phyloP scores from a whole-genome alignment of 2,329 filamentous ascomycete genomes.

The Orbilia brochopaga region DNA sequence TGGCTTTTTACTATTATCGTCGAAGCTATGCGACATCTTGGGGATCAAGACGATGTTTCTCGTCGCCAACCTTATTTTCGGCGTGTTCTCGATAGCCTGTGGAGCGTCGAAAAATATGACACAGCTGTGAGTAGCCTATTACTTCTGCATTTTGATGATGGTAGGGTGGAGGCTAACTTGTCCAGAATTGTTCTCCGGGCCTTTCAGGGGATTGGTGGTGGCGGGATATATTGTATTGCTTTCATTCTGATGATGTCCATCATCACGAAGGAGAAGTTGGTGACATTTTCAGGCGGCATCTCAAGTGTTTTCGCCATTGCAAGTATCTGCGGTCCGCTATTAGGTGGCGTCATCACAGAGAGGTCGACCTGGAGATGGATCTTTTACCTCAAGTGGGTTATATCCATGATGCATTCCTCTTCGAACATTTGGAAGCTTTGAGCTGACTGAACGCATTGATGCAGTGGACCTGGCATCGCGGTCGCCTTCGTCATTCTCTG shows the following conservation, averaged over 20 bases:
- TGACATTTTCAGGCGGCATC: slow-evolving; percentile 56
- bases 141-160: neutral
- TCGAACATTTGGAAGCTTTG: neutral
- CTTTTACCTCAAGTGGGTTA: slow-evolving; percentile 61
- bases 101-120: slow-evolving; percentile 57
- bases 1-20: slow-evolving; percentile 59
- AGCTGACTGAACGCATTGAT: slow-evolving; percentile 9
- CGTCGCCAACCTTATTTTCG: slow-evolving; percentile 58
- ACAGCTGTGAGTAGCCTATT: slow-evolving; percentile 56
- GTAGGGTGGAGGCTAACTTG: neutral
- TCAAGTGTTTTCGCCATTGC: slow-evolving; percentile 62
- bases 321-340: slow-evolving; percentile 62
- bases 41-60: slow-evolving; percentile 59
- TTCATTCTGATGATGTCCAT: slow-evolving; percentile 57
- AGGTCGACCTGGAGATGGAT: slow-evolving; percentile 62
- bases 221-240: slow-evolving; percentile 61
- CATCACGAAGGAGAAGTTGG: slow-evolving; percentile 57
- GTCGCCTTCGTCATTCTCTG: slow-evolving; percentile 54
- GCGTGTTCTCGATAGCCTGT: slow-evolving; percentile 59
- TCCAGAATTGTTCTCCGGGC: slow-evolving; percentile 57
- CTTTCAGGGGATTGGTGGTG: slow-evolving; percentile 61
- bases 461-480: slow-evolving; percentile 56
- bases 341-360: slow-evolving; percentile 61
- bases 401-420: neutral
- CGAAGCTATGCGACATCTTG: slow-evolving; percentile 62